These are phyloP conservation scores for Aureobasidium mangrovei DNA, from an alignment of 2,329 filamentous ascomycete species.

Conservation along the genomic window DNA sequence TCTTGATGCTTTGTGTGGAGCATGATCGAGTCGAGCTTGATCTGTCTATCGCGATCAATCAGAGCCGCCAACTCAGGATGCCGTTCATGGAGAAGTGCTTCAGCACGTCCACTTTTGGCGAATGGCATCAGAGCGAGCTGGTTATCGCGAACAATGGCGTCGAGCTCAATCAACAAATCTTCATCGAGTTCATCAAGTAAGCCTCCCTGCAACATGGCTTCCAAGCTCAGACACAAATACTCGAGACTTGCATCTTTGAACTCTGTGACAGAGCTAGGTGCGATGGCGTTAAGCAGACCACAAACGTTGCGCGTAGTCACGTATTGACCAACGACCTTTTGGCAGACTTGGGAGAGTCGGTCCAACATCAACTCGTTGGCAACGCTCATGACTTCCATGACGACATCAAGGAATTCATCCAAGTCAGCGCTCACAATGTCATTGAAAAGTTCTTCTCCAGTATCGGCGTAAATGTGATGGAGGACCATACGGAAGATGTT, in stretches of 20 bases:
- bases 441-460: conserved; percentile 73
- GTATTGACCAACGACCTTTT: conserved; percentile 72
- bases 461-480: conserved; percentile 74
- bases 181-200: conserved; percentile 78
- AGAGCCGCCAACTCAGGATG: conserved; percentile 55
- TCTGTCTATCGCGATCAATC: conserved; percentile 58
- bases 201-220: conserved; percentile 85
- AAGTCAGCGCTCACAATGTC: conserved; percentile 60
- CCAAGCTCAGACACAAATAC: conserved; percentile 85
- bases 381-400: conserved; percentile 81
- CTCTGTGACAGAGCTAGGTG: conserved; percentile 69
- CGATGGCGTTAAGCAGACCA: conserved; percentile 74
- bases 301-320: conserved; percentile 81
- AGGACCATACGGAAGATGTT: conserved; percentile 71
- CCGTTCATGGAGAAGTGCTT: conserved; percentile 55
- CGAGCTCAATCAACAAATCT: conserved; percentile 71
- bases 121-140: conserved; percentile 72
- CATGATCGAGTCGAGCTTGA: conserved; percentile 67
- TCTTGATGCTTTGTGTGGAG: conserved; percentile 57
- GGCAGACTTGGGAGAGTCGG: conserved; percentile 79
- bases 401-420: conserved; percentile 79
- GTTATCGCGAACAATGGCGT: conserved; percentile 70
- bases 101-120: conserved; percentile 64
- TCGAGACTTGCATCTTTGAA: conserved; percentile 86
- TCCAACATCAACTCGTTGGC: conserved; percentile 96